Evolutionary conservation across 2,329 filamentous ascomycete species (phyloP).

Genomic region (Curvularia lunata): DNA sequence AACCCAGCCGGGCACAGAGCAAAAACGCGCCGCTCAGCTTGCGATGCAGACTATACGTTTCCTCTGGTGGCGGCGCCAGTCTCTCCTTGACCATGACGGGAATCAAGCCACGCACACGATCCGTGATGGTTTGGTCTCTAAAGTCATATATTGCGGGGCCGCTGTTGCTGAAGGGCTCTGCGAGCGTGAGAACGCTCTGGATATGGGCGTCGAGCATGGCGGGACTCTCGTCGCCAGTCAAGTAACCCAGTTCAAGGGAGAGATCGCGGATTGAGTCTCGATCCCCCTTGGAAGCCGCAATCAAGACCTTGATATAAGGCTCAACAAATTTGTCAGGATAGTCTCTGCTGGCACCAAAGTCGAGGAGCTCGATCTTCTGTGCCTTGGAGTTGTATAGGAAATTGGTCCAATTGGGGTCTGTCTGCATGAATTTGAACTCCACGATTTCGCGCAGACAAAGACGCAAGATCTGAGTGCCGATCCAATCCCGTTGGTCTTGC

Average conservation of each 20-base stretch:
- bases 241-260: slow-evolving; percentile 81
- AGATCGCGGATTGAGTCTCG: slow-evolving; percentile 67
- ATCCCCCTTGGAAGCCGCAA: slow-evolving; percentile 77
- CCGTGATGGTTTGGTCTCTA: slow-evolving; percentile 91
- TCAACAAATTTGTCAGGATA: slow-evolving; percentile 81
- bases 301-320: slow-evolving; percentile 79
- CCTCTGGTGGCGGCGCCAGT: slow-evolving; percentile 89
- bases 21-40: slow-evolving; percentile 96
- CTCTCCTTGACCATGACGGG: slow-evolving; percentile 92
- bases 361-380: slow-evolving; percentile 83
- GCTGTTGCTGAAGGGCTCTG: slow-evolving; percentile 80
- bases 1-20: slow-evolving; percentile 85
- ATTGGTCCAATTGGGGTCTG: slow-evolving; percentile 99
- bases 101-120: slow-evolving; percentile 85
- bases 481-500: slow-evolving; percentile 91
- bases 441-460: slow-evolving; percentile 91
- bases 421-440: slow-evolving; percentile 98
- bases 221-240: slow-evolving; percentile 86
- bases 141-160: slow-evolving; percentile 92
- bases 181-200: slow-evolving; percentile 85
- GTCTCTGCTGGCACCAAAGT: slow-evolving; percentile 91
- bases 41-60: slow-evolving; percentile 94
- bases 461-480: slow-evolving; percentile 89
- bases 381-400: slow-evolving; percentile 83
- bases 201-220: slow-evolving; percentile 90